Base-by-base conservation (phyloP, 1,284 basidiomycete genomes). In the Sporisorium graminicola region DNA sequence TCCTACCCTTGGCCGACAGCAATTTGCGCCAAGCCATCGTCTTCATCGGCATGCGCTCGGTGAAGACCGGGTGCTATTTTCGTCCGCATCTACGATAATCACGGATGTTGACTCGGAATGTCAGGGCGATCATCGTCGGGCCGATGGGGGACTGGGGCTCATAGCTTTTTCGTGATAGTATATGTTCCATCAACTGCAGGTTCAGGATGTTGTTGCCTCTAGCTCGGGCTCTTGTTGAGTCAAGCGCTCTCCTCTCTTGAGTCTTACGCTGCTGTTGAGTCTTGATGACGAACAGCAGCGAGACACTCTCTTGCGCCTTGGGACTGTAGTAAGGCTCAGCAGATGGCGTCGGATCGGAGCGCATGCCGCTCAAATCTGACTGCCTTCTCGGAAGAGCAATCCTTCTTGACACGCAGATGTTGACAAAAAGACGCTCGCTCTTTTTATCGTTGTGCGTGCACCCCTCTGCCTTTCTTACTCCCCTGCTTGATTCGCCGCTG, bases 401-500 rank as follows among this genome's bases (percentile, higher is more conserved):
- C 27, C 54, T 42, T 58, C 35, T 42, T 26, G 54, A 58, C 54
- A 53, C 50, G 51, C 33, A 50, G 51, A 56, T 55, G 56, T 69
- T 69, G 66, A 70, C 67, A 70, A 64, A 40, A n/a, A 60, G 58
- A 65, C 58, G 61, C 18, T 46, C 42, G 10, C 37, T 51, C 46
- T 20, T 27, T 53, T 61, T 56, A 44, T 54, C 59, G 27, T 56
- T 59, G 60, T 65, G 62, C 56, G 24, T n/a, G n/a, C 50, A 57
- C 33, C 40, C 16, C 52, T 22, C 33, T 44, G 20, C 31, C 29
- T 54, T 31, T 49, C 53, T 53, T 55, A 56, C 52, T 37, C 16
- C 40, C 40, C n/a, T 43, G 40, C 3, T 43, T n/a, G 40, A 18
- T 27, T 51, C 26, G 44, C 47, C 47, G 67, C 61, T 64, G 67